Conservation (phyloP, 768 basidiomycete genomes). For the Lactifluus subvellereus region DNA sequence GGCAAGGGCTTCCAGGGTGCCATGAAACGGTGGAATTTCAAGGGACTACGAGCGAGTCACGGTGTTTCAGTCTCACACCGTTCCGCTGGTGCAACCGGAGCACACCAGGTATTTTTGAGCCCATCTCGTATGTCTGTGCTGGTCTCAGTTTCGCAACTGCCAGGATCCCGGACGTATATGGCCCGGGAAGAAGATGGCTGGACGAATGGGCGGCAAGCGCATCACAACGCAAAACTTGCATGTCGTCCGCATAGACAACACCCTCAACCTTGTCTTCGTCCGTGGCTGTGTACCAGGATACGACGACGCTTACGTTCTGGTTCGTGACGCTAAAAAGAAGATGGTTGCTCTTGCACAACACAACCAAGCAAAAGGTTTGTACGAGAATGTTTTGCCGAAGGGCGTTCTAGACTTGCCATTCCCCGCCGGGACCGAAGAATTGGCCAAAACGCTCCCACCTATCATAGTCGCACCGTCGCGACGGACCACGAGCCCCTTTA, state of each 20-base stretch:
- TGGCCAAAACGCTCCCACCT: conserved; percentile 60
- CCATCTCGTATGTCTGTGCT: neutral
- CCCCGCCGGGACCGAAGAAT: conserved; percentile 79
- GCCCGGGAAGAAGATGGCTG: conserved; percentile 99
- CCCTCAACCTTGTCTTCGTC: conserved; percentile 84
- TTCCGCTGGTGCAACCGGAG: conserved; percentile 87
- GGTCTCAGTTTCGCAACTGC: conserved; percentile 14
- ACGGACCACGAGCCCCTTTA: conserved; percentile 67
- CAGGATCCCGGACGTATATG: conserved; percentile 95
- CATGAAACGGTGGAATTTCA: conserved; percentile 96
- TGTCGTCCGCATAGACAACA: conserved; percentile 82
- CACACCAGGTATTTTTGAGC: conserved; percentile 68
- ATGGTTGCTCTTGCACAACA: conserved; percentile 54
- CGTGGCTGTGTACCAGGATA: conserved; percentile 87
- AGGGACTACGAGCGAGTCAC: conserved; percentile 87
- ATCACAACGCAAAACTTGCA: conserved; percentile 83
- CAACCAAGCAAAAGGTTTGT: conserved; percentile 64
- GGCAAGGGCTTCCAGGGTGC: conserved; percentile 96
- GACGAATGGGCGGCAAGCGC: conserved; percentile 79
- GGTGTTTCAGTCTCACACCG: conserved; percentile 96
- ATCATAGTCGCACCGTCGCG: conserved; percentile 68
- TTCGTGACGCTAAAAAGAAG: conserved; percentile 89
- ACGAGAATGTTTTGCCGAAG: conserved; percentile 74
- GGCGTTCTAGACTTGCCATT: conserved; percentile 84
- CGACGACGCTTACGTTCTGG: conserved; percentile 79